Evolutionary conservation across 805 yeast species (phyloP), one percentile per base, ranked within the genome.

Genomic region (Lipomyces japonicus): DNA sequence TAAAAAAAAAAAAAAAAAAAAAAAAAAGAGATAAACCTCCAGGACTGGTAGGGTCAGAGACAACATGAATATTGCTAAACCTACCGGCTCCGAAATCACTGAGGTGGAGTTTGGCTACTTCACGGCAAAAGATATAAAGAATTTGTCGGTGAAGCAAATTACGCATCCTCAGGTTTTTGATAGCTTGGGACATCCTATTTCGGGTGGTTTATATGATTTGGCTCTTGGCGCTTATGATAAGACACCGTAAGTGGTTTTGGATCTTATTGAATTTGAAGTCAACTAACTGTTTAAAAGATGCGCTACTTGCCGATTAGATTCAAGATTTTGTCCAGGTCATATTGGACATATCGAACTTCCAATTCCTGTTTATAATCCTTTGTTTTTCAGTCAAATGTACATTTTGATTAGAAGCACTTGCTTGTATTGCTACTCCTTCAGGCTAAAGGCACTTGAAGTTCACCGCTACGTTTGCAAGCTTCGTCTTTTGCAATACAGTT

Each of bases 301-400:
- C 78, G 77, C 93, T 21, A 91, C 97, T 1, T 93, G 99, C 78
- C 96, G 97, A 18, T 75, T 91, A 55, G 96, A 90, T 66, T 97
- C 91, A 61, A 81, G 84, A 65, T 82, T 80, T 61, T 93, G 99
- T 73, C 97, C 97, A 3, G 99, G 99, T 41, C 99, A 93, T 68
- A 88, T 89, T 68, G 99, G 99, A 54, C 98, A 93, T 68, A 89
- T 93, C 57, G 97, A 91, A 67, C 76, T 93, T 57, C 99, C 99
- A 4, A 83, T 89, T 37, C 95, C 97, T 3, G 95, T 87, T 39
- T 93, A 88, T 74, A 91, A 88, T 66, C 97, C 99, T 18, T 71
- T 93, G 61, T 93, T 95, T 64, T 93, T 95, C 79, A 80, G 81
- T 64, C 97, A 91, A 70, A 74, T 93, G 75, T 93, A 83, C 73